Percentiles rank a stretch among this genome's conserved stretches.
Evolutionary conservation across 495 filamentous ascomycete genomes (phyloP).

Genomic region (Trypethelium eluteriae): DNA sequence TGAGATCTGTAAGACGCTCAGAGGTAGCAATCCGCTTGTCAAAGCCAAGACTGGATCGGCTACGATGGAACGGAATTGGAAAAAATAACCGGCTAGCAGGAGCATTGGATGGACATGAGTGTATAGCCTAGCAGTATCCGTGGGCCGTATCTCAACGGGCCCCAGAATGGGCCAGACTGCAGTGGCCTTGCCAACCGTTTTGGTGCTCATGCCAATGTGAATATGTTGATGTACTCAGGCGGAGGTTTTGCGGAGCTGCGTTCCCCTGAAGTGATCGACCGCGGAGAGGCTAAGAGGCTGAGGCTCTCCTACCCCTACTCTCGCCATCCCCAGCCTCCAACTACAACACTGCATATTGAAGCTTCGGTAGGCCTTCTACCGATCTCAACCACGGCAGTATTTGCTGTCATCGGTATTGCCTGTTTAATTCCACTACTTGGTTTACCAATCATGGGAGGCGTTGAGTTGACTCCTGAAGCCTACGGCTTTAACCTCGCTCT

Average conservation of each 20-base stretch:
- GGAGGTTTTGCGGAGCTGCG: neutral
- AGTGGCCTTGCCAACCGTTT: neutral
- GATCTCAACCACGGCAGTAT: too few species aligned
- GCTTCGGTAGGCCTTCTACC: too few species aligned
- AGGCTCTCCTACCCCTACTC: too few species aligned
- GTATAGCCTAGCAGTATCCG: slow-evolving; percentile 43
- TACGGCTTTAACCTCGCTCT: neutral
- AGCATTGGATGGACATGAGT: slow-evolving; percentile 58
- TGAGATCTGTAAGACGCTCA: slow-evolving; percentile 55
- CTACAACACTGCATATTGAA: too few species aligned
- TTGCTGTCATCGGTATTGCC: too few species aligned
- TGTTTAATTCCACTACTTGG: too few species aligned
- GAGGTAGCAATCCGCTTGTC: slow-evolving; percentile 49
- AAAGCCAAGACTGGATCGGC: slow-evolving; percentile 63
- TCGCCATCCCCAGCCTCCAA: too few species aligned
- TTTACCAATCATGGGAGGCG: too few species aligned
- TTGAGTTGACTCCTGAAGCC: neutral
- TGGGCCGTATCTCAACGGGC: slow-evolving; percentile 43
- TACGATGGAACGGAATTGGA: slow-evolving; percentile 61
- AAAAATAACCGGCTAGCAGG: slow-evolving; percentile 51
- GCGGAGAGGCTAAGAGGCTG: too few species aligned
- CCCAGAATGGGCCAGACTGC: neutral
- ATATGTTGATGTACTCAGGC: neutral
- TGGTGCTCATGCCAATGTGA: neutral
- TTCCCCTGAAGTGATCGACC: neutral